Evolutionary conservation across 495 filamentous ascomycete genomes (phyloP), one percentile per base, ranked within the genome.

Genomic region (Elaphomyces granulatus): DNA sequence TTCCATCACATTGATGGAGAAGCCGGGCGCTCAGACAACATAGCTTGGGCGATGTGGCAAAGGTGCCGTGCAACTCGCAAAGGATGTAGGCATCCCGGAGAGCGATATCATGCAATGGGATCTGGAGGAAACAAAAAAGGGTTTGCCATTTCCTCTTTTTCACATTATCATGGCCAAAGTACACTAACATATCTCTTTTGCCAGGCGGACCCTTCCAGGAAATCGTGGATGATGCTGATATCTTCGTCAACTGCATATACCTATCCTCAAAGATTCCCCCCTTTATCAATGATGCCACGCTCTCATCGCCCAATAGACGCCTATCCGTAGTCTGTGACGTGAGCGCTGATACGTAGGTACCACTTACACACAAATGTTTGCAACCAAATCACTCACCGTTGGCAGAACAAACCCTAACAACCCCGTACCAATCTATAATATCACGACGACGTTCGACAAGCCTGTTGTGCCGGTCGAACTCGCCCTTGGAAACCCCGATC

Each of bases 161-260:
- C 14, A 12, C 36, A 3, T 38, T 30, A 14, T 39, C 15, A 39
- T 28, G n/a, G 66, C 61, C 2, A 71, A 71, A 53, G 78, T 14
- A 35, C 4, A 35, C n/a, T n/a, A n/a, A n/a, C n/a, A n/a, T n/a
- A n/a, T n/a, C n/a, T n/a, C n/a, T n/a, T n/a, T n/a, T n/a, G n/a
- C 33, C 52, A 55, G 61, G 82, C 20, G 88, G 88, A 10, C 88
- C 88, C 17, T 95, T 93, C 68, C 58, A 68, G 48, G 88, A 95
- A 62, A 90, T 95, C 54, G 64, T 81, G 41, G 79, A 87, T 51
- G 46, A 63, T 43, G 49, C 53, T 7, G 63, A 71, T 38, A 85
- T 92, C 49, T 90, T 93, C 56, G 68, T 94, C 56, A 94, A 93
- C 69, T 92, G 83, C 70, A 88, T 94, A 48, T 94, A 94, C 60